Conservation (phyloP, 176 grass and related monocot species). For the Raddia guianensis region DNA sequence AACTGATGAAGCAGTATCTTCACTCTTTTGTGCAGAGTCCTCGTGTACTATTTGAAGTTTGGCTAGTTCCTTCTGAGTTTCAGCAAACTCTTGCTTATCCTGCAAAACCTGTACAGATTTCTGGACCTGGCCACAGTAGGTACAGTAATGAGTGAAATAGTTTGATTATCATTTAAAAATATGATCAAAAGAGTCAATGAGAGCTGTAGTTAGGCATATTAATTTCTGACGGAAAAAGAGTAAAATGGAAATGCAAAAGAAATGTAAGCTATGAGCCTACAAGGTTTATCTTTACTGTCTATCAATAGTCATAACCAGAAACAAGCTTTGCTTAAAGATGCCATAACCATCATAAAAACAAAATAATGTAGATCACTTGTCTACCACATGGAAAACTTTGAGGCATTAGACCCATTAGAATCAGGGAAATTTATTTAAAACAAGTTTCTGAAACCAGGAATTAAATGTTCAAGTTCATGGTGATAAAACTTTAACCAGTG, state of each 20-base stretch:
- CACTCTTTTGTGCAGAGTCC: slow-evolving; percentile 61
- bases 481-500: background rate
- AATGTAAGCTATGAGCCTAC: background rate
- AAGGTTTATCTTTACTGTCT: background rate
- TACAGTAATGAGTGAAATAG: background rate
- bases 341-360: background rate
- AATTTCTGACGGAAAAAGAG: background rate
- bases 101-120: slow-evolving; percentile 78
- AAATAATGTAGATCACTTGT: background rate
- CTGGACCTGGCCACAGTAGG: slow-evolving; percentile 60
- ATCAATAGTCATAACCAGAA: background rate
- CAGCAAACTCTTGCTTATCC: slow-evolving; percentile 83
- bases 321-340: background rate
- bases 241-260: background rate
- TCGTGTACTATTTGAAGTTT: slow-evolving; percentile 76
- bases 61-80: slow-evolving; percentile 71
- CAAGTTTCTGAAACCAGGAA: background rate
- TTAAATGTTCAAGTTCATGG: background rate
- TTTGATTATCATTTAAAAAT: background rate
- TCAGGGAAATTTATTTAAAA: background rate
- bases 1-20: slow-evolving; percentile 55
- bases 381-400: background rate
- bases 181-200: background rate
- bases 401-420: background rate
- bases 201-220: background rate